Conservation (phyloP, 805 yeast species). For the Ogataea wickerhamii region DNA sequence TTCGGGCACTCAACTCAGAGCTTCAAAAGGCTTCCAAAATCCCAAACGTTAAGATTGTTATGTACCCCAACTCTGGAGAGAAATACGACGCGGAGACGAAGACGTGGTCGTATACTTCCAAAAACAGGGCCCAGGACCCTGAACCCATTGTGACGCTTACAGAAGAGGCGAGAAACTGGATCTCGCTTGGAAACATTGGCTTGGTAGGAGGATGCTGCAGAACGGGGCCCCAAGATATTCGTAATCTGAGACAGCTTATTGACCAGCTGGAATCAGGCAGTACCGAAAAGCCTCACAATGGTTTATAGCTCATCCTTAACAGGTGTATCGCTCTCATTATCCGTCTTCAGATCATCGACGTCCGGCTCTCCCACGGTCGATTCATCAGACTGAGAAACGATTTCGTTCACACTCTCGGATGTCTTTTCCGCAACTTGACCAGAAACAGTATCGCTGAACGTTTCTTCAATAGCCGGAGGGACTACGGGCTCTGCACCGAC, state of each 20-base stretch:
- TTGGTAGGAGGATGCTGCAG: constrained; percentile 78
- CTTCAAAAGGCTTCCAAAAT: constrained; percentile 12
- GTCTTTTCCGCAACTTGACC: constrained; percentile 15
- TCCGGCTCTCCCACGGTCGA: constrained; percentile 18
- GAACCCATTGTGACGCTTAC: constrained; percentile 34
- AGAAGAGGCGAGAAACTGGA: constrained; percentile 39
- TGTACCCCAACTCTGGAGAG: constrained; percentile 79
- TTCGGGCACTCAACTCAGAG: constrained; percentile 27
- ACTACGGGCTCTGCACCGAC: constrained; percentile 4
- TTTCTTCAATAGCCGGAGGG: not conserved
- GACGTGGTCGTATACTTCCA: constrained; percentile 33
- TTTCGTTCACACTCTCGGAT: constrained; percentile 9
- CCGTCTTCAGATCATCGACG: constrained; percentile 11
- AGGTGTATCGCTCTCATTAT: constrained; percentile 1
- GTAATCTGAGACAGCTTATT: constrained; percentile 12
- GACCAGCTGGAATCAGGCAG: constrained; percentile 6
- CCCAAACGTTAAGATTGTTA: constrained; percentile 39
- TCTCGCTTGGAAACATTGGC: constrained; percentile 35
- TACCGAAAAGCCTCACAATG: not conserved
- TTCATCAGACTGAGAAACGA: constrained; percentile 5
- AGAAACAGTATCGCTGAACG: constrained; percentile 2
- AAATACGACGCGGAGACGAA: constrained; percentile 48
- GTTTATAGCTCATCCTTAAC: constrained; percentile 17
- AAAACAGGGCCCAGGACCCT: not conserved
- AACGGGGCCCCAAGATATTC: constrained; percentile 52